A percentile compares a stretch with the other conserved stretches of the same genome.
phyloP scores from a whole-genome alignment of 768 basidiomycete species.

The Porpolomopsis calyptriformis region DNA sequence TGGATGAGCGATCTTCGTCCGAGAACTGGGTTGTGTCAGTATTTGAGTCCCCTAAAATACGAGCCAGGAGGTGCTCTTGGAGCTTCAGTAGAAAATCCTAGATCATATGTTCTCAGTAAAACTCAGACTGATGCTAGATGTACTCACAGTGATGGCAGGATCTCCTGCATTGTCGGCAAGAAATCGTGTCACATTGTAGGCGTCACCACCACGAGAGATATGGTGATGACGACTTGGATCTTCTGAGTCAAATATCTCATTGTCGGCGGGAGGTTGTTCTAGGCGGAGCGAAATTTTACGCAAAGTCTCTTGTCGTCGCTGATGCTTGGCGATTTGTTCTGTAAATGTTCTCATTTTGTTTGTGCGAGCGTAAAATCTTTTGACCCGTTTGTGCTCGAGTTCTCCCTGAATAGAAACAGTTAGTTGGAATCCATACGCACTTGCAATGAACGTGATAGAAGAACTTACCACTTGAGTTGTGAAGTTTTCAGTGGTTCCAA shows the following conservation, averaged over 20 bases:
- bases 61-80: conserved; percentile 20
- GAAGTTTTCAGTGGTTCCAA: conserved; percentile 29
- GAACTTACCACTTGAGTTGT: conserved; percentile 29
- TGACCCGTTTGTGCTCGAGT: conserved; percentile 24
- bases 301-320: conserved; percentile 7
- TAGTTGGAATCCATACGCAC: not conserved
- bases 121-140: not conserved
- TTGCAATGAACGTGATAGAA: conserved; percentile 10
- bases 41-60: conserved; percentile 10
- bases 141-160: too few species aligned
- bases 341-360: conserved; percentile 19
- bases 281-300: too few species aligned
- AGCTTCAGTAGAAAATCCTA: conserved; percentile 21
- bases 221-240: conserved; percentile 6
- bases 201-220: conserved; percentile 15
- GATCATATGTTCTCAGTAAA: not conserved
- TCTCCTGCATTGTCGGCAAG: too few species aligned
- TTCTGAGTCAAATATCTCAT: not conserved
- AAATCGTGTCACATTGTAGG: not conserved
- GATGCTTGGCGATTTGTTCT: conserved; percentile 15
- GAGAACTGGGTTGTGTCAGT: conserved; percentile 13
- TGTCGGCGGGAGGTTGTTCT: not conserved
- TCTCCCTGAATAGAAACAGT: conserved; percentile 26
- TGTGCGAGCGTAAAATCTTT: conserved; percentile 22
- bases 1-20: conserved; percentile 11